A percentile compares a stretch with the other conserved stretches of the same genome.
phyloP scores from a whole-genome alignment of 73 alveolate genomes.

The Paraurostyla sp. region DNA sequence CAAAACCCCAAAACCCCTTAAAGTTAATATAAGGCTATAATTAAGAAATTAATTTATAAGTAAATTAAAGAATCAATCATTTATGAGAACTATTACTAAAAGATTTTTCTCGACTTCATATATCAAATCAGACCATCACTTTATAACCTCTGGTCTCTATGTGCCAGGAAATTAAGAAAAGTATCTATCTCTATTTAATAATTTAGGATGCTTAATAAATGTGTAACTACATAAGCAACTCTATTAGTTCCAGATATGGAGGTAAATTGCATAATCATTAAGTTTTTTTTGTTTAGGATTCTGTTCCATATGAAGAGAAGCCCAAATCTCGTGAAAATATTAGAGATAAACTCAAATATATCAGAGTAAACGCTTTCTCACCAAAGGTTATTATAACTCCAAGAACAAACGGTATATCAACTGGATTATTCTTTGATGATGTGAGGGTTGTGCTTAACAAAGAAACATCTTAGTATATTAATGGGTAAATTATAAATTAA shows the following conservation, averaged over 20 bases:
- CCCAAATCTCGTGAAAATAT: conserved; percentile 53
- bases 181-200: neutral
- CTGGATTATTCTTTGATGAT: conserved; percentile 58
- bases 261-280: neutral
- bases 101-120: neutral
- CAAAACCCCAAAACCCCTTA: too few relatives aligned
- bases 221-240: conserved; percentile 52
- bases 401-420: conserved; percentile 57
- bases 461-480: neutral
- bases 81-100: neutral
- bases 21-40: too few relatives aligned
- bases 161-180: conserved; percentile 70
- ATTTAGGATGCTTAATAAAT: conserved; percentile 58
- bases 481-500: conserved; percentile 29
- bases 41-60: too few relatives aligned
- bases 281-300: conserved; percentile 29
- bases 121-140: neutral
- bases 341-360: neutral
- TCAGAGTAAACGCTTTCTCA: conserved; percentile 40
- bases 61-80: conserved; percentile 37
- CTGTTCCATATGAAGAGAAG: conserved; percentile 68
- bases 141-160: conserved; percentile 60
- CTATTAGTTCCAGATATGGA: conserved; percentile 73
- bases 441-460: conserved; percentile 25
- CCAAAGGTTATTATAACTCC: conserved; percentile 57